A percentile compares a stretch with the other conserved stretches of the same genome.
phyloP scores from a whole-genome alignment of 371 early-diverging fungal genomes.

The Mucor saturninus region DNA sequence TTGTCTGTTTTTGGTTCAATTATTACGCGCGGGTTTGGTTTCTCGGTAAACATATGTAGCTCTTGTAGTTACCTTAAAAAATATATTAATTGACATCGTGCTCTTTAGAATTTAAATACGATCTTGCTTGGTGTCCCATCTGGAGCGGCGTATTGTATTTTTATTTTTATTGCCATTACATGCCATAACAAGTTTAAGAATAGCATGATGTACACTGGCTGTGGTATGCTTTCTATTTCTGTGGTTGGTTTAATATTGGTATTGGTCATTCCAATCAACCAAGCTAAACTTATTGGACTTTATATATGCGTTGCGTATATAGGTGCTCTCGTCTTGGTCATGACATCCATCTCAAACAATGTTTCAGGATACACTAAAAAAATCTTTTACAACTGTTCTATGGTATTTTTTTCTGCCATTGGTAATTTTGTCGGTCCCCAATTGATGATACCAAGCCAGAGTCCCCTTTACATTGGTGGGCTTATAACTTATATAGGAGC shows the following conservation, averaged over 20 bases:
- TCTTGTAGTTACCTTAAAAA: neutral
- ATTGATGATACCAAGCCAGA: constrained; percentile 31
- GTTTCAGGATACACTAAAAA: constrained; percentile 44
- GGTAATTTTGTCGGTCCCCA: constrained; percentile 44
- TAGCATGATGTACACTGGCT: constrained; percentile 23
- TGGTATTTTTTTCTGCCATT: constrained; percentile 36
- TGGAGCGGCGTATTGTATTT: constrained; percentile 33
- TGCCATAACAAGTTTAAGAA: neutral
- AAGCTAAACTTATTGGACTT: constrained; percentile 36
- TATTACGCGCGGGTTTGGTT: constrained; percentile 39
- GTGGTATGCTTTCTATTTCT: constrained; percentile 28
- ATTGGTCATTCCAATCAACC: constrained; percentile 29
- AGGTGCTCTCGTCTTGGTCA: constrained; percentile 28
- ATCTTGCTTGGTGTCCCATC: constrained; percentile 32
- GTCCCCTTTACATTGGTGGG: constrained; percentile 29
- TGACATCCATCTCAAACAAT: constrained; percentile 33
- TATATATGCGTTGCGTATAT: constrained; percentile 32
- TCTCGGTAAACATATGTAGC: constrained; percentile 24
- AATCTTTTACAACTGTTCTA: constrained; percentile 36
- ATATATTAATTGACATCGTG: too few relatives aligned
- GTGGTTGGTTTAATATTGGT: constrained; percentile 35
- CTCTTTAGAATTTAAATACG: constrained; percentile 29
- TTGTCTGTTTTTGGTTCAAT: constrained; percentile 37
- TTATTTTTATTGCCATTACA: constrained; percentile 31
- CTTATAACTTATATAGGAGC: constrained; percentile 33